phyloP scores from a whole-genome alignment of 495 filamentous ascomycete genomes.

The Penicillium canescens region DNA sequence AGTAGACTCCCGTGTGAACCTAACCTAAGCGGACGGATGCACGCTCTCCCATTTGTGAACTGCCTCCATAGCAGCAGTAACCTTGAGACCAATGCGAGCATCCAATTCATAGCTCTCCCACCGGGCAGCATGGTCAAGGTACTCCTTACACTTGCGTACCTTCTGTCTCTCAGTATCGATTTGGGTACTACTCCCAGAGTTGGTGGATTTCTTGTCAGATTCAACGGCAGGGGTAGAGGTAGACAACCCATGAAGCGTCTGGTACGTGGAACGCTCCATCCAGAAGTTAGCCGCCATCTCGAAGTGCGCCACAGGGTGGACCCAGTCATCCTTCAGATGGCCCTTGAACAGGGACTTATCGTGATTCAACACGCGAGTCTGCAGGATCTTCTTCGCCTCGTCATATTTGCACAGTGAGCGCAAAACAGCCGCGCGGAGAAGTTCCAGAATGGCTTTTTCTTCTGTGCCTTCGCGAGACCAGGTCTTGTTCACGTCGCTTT shows the following conservation, averaged over 20 bases:
- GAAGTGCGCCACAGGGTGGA: conserved; percentile 77
- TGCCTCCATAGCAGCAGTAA: conserved; percentile 77
- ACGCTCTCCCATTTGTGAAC: conserved; percentile 63
- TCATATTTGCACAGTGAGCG: conserved; percentile 60
- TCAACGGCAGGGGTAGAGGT: conserved; percentile 15
- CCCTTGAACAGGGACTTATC: conserved; percentile 73
- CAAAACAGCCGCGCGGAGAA: conserved; percentile 67
- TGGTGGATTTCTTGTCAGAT: neutral
- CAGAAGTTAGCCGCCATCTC: conserved; percentile 85
- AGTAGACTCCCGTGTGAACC: neutral
- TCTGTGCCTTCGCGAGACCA: conserved; percentile 66
- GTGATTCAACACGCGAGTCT: conserved; percentile 59
- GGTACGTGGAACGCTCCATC: conserved; percentile 57
- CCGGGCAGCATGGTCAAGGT: conserved; percentile 73
- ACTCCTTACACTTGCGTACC: conserved; percentile 66
- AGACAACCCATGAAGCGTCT: conserved; percentile 27
- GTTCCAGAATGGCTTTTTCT: conserved; percentile 67
- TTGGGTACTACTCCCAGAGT: conserved; percentile 6
- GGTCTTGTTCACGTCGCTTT: conserved; percentile 50
- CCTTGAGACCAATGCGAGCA: conserved; percentile 78
- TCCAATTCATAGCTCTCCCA: conserved; percentile 91
- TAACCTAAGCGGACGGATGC: conserved; percentile 20
- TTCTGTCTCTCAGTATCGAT: conserved; percentile 47
- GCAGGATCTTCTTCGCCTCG: conserved; percentile 64
- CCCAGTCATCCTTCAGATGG: conserved; percentile 76